phyloP scores from a whole-genome alignment of 345 rosid genomes.

The Populus nigra region DNA sequence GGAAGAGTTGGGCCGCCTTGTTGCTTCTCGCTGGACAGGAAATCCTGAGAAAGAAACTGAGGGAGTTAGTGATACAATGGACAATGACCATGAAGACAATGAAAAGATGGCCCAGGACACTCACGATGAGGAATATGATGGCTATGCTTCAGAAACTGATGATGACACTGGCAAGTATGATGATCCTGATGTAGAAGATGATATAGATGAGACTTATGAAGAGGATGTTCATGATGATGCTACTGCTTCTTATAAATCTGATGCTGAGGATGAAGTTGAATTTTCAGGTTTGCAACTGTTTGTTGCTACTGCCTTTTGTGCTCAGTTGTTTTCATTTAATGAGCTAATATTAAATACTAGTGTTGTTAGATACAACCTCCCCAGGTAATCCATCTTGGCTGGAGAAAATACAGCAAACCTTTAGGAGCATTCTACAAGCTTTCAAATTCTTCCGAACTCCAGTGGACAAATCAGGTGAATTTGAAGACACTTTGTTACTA shows the following conservation, averaged over 20 bases:
- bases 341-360: constrained; percentile 2
- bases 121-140: constrained; percentile 54
- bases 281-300: constrained; percentile 48
- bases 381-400: constrained; percentile 64
- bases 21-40: constrained; percentile 99
- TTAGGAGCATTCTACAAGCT: constrained; percentile 57
- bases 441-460: constrained; percentile 75
- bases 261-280: constrained; percentile 42
- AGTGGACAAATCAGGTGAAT: constrained; percentile 65
- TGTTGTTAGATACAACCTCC: constrained; percentile 42
- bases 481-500: constrained; percentile 3
- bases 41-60: constrained; percentile 46
- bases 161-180: constrained; percentile 50
- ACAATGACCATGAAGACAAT: constrained; percentile 39
- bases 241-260: constrained; percentile 51
- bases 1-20: constrained; percentile 89
- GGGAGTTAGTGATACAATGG: constrained; percentile 28
- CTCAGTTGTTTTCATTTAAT: neutral
- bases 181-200: constrained; percentile 54
- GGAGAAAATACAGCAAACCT: constrained; percentile 70
- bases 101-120: constrained; percentile 44
- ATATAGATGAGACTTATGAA: constrained; percentile 45
- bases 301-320: neutral
- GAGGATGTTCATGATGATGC: constrained; percentile 54
- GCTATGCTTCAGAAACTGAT: constrained; percentile 66